Evolutionary conservation across 371 early-diverging fungal species (phyloP).

Genomic region (Dichotomocladium elegans): DNA sequence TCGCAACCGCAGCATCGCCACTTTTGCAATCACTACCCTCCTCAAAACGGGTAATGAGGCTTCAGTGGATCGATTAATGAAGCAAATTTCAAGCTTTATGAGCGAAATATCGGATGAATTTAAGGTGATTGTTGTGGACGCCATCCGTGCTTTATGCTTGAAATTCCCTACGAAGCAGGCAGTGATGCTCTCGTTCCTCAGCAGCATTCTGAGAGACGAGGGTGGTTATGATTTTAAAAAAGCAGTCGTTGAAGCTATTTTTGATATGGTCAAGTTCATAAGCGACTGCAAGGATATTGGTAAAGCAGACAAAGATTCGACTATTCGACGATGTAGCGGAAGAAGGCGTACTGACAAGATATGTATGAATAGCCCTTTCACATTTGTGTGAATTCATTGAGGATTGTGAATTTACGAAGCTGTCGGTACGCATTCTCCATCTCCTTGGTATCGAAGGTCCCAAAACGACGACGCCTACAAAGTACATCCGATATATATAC

Average conservation of each 20-base stretch:
- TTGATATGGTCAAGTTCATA: constrained; percentile 90
- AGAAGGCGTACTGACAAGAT: background rate
- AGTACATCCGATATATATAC: constrained; percentile 97
- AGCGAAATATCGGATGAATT: constrained; percentile 97
- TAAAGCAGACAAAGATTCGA: constrained; percentile 7
- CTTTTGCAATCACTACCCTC: constrained; percentile 97
- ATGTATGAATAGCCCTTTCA: constrained; percentile 82
- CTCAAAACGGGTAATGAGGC: constrained; percentile 98
- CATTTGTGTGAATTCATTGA: constrained; percentile 99
- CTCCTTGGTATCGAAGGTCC: constrained; percentile 95
- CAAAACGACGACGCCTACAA: constrained; percentile 81
- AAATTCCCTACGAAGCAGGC: constrained; percentile 96
- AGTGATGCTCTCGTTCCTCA: constrained; percentile 90
- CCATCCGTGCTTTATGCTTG: constrained; percentile 90
- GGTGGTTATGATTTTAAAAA: constrained; percentile 96
- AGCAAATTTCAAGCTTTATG: constrained; percentile 96
- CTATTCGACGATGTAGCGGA: background rate
- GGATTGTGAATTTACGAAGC: constrained; percentile 97
- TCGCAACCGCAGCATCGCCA: constrained; percentile 94
- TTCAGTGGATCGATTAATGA: constrained; percentile 96
- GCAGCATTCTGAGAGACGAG: constrained; percentile 92
- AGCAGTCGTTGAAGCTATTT: constrained; percentile 94
- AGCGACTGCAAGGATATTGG: constrained; percentile 91
- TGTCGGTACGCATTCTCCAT: constrained; percentile 93
- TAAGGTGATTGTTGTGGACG: constrained; percentile 96